These are phyloP conservation scores for Talaromyces piceae DNA, from an alignment of 2,329 filamentous ascomycete genomes.

Conservation along the genomic window DNA sequence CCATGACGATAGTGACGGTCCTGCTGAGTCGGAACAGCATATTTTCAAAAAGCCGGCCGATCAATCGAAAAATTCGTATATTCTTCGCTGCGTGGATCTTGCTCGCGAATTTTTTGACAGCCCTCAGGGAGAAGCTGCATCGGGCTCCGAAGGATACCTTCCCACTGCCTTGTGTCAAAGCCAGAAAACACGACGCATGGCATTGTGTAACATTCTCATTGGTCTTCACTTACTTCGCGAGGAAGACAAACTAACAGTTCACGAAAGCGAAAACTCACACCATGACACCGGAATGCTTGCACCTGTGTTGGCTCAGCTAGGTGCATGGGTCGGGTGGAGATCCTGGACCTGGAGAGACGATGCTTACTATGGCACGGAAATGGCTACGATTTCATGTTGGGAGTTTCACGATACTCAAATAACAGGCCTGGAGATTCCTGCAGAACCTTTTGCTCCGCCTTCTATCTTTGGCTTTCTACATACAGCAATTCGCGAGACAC, in stretches of 20 bases:
- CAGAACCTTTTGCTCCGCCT: slow-evolving; percentile 49
- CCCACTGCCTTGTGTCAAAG: slow-evolving; percentile 53
- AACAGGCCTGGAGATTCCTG: slow-evolving; percentile 36
- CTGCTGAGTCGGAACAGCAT: slow-evolving; percentile 18
- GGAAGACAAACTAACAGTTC: slow-evolving; percentile 73
- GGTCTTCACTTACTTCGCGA: slow-evolving; percentile 81
- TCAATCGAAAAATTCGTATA: slow-evolving; percentile 34
- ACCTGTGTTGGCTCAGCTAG: slow-evolving; percentile 72
- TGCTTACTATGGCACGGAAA: slow-evolving; percentile 55
- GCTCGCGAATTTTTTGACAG: slow-evolving; percentile 61
- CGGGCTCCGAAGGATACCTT: slow-evolving; percentile 54
- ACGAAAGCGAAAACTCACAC: slow-evolving; percentile 42
- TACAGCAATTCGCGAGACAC: slow-evolving; percentile 26
- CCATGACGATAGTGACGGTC: slow-evolving; percentile 22
- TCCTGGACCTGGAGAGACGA: slow-evolving; percentile 50
- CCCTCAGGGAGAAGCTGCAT: slow-evolving; percentile 48
- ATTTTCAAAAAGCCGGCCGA: slow-evolving; percentile 19
- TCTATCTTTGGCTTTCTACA: slow-evolving; percentile 53
- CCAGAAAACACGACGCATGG: slow-evolving; percentile 51
- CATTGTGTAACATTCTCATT: slow-evolving; percentile 61
- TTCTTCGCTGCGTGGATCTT: slow-evolving; percentile 46
- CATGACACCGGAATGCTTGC: slow-evolving; percentile 49
- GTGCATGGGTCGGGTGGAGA: slow-evolving; percentile 70
- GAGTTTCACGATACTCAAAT: slow-evolving; percentile 49
- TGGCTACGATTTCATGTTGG: slow-evolving; percentile 47